Percentiles rank a stretch among this genome's conserved stretches.
Conservation (phyloP, 179 eudicot genomes). For the Actinidia polygama region DNA sequence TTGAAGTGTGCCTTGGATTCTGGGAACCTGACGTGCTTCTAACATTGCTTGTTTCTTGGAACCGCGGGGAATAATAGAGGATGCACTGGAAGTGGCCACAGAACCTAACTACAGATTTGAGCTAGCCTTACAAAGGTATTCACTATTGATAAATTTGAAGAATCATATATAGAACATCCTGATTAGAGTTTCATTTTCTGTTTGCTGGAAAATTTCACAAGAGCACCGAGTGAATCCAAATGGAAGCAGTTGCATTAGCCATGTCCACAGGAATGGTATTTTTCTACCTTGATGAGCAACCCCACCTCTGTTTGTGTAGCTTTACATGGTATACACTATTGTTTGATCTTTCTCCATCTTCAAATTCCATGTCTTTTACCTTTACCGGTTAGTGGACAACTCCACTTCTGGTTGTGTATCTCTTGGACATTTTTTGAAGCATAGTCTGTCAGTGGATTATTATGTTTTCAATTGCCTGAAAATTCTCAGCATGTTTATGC, state of each 20-base stretch:
- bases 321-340: neutral
- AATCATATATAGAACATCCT: neutral
- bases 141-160: neutral
- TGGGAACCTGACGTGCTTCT: slow-evolving; percentile 16
- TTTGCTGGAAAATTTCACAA: slow-evolving; percentile 82
- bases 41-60: slow-evolving; percentile 95
- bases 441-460: neutral
- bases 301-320: too few species aligned
- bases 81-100: slow-evolving; percentile 91
- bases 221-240: slow-evolving; percentile 84
- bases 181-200: slow-evolving; percentile 16
- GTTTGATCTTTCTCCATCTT: neutral
- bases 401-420: neutral
- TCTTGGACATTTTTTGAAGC: neutral
- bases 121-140: slow-evolving; percentile 64
- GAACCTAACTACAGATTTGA: slow-evolving; percentile 98
- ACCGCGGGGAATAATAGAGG: slow-evolving; percentile 86
- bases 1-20: neutral
- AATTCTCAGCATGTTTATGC: neutral
- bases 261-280: slow-evolving; percentile 93
- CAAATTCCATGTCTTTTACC: neutral
- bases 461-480: neutral
- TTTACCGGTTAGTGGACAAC: neutral
- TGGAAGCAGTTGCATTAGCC: slow-evolving; percentile 99
- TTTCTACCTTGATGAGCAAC: neutral